These are phyloP conservation scores for Termitomyces sp. DNA, from an alignment of 768 basidiomycete species.

Conservation along the genomic window DNA sequence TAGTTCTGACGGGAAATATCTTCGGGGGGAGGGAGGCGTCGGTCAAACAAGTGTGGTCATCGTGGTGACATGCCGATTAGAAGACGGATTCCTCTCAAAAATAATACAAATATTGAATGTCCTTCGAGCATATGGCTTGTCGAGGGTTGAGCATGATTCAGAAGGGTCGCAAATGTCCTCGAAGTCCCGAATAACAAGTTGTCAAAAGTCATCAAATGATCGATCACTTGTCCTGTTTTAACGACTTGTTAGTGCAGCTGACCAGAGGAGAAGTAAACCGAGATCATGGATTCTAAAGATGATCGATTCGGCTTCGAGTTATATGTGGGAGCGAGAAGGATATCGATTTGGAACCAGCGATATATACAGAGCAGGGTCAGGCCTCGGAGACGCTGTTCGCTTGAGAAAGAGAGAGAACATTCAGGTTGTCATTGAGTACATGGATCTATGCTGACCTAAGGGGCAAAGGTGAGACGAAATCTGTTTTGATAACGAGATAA, in stretches of 20 bases:
- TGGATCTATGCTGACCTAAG: neutral
- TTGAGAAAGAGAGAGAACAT: neutral
- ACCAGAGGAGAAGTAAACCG: neutral
- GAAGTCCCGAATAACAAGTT: conserved; percentile 4
- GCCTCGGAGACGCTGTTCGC: neutral
- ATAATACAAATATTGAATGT: neutral
- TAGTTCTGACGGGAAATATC: neutral
- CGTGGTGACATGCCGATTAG: conserved; percentile 9
- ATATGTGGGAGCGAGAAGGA: neutral
- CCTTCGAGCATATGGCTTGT: neutral
- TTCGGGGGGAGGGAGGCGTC: neutral
- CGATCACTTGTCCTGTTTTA: neutral
- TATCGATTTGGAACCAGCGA: neutral
- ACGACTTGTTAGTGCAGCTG: neutral
- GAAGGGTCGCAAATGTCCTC: neutral
- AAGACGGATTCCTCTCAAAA: conserved; percentile 5
- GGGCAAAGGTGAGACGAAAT: neutral
- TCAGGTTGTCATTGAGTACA: neutral
- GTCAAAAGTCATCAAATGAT: conserved; percentile 8
- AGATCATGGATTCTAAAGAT: neutral
- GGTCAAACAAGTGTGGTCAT: neutral
- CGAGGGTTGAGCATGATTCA: neutral
- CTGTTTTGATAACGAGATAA: neutral
- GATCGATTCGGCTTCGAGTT: neutral
- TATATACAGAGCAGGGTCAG: too few species aligned